These are phyloP conservation scores for Schrenkiella parvula DNA, from an alignment of 345 rosid species.

Conservation along the genomic window DNA sequence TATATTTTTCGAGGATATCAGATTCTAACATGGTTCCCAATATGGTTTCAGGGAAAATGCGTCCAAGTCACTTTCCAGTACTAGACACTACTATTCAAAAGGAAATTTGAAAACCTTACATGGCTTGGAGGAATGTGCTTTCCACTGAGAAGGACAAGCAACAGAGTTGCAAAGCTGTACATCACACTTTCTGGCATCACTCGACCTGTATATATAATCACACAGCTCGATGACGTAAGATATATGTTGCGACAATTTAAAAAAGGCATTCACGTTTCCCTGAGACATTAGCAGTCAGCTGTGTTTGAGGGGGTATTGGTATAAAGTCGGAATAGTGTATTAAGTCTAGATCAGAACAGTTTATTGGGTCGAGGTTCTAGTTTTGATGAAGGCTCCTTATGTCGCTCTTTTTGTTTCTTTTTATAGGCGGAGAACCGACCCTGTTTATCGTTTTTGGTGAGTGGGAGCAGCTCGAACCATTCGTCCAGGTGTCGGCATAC, in stretches of 20 bases:
- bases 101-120: slow-evolving; percentile 41
- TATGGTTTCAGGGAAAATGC: neutral
- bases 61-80: neutral
- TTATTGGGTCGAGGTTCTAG: too few species aligned
- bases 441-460: too few species aligned
- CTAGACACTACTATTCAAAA: neutral
- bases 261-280: neutral
- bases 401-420: too few species aligned
- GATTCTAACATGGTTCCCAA: neutral
- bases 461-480: too few species aligned
- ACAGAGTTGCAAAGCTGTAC: slow-evolving; percentile 84
- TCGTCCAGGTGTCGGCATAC: too few species aligned
- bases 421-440: too few species aligned
- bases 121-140: slow-evolving; percentile 90
- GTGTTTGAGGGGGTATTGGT: too few species aligned
- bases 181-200: slow-evolving; percentile 89
- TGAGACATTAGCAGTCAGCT: too few species aligned
- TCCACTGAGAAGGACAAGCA: slow-evolving; percentile 90
- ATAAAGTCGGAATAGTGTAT: neutral
- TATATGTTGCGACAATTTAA: neutral
- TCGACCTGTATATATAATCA: slow-evolving; percentile 48
- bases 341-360: too few species aligned
- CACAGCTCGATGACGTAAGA: neutral
- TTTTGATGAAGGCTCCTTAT: too few species aligned
- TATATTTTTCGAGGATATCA: neutral